Conservation (phyloP, 257 asterid genomes). For the Solanum habrochaites region DNA sequence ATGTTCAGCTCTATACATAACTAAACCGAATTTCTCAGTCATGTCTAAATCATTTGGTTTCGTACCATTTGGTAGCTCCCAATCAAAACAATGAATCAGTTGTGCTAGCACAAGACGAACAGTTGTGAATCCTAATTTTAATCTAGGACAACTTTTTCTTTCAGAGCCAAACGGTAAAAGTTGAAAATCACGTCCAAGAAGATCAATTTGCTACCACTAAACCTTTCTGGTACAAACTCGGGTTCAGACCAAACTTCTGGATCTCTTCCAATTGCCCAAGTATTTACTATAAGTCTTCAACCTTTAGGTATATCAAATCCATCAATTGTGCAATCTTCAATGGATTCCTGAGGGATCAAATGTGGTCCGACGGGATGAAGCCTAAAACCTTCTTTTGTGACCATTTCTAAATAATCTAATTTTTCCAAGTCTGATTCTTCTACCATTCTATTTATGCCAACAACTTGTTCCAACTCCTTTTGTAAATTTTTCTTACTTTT, state of each 20-base stretch:
- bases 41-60: too few species aligned
- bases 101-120: background rate
- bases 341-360: constrained; percentile 3
- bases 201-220: background rate
- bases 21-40: too few species aligned
- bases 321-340: constrained; percentile 9
- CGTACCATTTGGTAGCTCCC: too few species aligned
- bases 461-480: constrained; percentile 1
- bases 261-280: constrained; percentile 1
- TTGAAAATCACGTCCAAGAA: background rate
- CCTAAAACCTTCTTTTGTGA: background rate
- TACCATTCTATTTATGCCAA: constrained; percentile 1
- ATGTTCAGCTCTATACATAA: too few species aligned
- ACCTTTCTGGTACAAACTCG: background rate
- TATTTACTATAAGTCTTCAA: background rate
- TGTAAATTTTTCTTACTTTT: background rate
- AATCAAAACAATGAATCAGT: background rate
- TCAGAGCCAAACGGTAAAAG: background rate
- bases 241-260: background rate
- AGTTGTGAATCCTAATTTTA: background rate
- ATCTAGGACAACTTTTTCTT: constrained; percentile 6
- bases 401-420: too few species aligned
- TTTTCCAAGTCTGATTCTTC: background rate
- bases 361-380: constrained; percentile 12
- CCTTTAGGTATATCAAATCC: constrained; percentile 1